A percentile compares a stretch with the other conserved stretches of the same genome.
These are phyloP conservation scores for Beauveria scarabaeidicola DNA, from an alignment of 2,329 filamentous ascomycete species.

Conservation along the genomic window DNA sequence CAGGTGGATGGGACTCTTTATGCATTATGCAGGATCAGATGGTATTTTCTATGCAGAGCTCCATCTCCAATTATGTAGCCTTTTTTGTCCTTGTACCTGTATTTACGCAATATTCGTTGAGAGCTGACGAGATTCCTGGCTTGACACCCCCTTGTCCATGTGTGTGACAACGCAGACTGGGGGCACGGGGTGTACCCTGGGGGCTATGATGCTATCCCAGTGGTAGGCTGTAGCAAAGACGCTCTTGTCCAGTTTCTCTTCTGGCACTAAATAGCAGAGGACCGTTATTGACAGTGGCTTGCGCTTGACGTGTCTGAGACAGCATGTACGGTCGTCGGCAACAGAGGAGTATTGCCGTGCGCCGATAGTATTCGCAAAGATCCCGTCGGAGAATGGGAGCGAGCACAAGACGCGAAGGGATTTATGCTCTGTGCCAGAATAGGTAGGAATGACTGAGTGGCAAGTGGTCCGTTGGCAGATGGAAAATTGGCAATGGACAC, in stretches of 20 bases:
- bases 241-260: neutral
- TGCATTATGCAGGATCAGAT: neutral
- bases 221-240: neutral
- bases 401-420: neutral
- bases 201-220: too few relatives aligned
- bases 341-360: too few relatives aligned
- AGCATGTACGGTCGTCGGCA: neutral
- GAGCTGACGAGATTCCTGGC: neutral
- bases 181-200: neutral
- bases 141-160: neutral
- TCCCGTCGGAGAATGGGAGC: neutral
- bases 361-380: neutral
- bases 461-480: neutral
- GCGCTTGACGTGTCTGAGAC: neutral
- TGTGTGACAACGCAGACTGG: neutral
- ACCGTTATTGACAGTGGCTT: neutral
- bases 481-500: neutral
- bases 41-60: neutral
- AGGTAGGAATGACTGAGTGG: too few relatives aligned
- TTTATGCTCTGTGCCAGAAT: too few relatives aligned
- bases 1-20: neutral
- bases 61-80: too few relatives aligned
- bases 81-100: neutral
- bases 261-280: neutral
- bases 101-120: neutral